A percentile compares a stretch with the other conserved stretches of the same genome.
phyloP scores from a whole-genome alignment of 345 rosid genomes.

The Microthlaspi erraticum region DNA sequence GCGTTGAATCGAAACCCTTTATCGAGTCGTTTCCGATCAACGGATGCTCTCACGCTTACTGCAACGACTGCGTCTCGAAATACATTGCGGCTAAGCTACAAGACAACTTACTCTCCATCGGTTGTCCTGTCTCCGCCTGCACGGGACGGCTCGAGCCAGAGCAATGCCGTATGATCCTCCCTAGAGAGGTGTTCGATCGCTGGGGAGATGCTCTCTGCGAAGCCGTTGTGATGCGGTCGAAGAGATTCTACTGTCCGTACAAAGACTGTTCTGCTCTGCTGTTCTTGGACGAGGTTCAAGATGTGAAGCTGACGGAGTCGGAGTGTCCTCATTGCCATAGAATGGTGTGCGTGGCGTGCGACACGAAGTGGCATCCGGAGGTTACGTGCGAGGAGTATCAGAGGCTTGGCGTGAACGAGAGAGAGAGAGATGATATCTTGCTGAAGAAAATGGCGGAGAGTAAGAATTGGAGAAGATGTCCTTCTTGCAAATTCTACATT shows the following conservation, averaged over 20 bases:
- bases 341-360: conserved; percentile 56
- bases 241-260: conserved; percentile 52
- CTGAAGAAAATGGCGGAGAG: conserved; percentile 53
- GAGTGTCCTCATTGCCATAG: conserved; percentile 58
- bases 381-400: conserved; percentile 50
- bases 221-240: conserved; percentile 43
- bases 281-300: conserved; percentile 43
- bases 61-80: conserved; percentile 52
- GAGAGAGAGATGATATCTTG: conserved; percentile 52
- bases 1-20: conserved; percentile 47
- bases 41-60: conserved; percentile 61
- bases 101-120: conserved; percentile 32
- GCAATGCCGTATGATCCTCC: conserved; percentile 27
- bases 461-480: conserved; percentile 57
- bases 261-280: conserved; percentile 55
- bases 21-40: conserved; percentile 46
- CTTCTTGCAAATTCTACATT: conserved; percentile 50
- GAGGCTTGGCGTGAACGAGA: conserved; percentile 49
- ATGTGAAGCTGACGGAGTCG: conserved; percentile 35
- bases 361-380: conserved; percentile 60
- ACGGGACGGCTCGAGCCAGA: conserved; percentile 24
- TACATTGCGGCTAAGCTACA: conserved; percentile 59
- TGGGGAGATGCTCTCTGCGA: conserved; percentile 57
- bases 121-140: conserved; percentile 44
- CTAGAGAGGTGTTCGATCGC: conserved; percentile 27